A percentile compares a stretch with the other conserved stretches of the same genome.
Evolutionary conservation across 176 grass and related monocot genomes (phyloP).

Genomic region (Oryza punctata): DNA sequence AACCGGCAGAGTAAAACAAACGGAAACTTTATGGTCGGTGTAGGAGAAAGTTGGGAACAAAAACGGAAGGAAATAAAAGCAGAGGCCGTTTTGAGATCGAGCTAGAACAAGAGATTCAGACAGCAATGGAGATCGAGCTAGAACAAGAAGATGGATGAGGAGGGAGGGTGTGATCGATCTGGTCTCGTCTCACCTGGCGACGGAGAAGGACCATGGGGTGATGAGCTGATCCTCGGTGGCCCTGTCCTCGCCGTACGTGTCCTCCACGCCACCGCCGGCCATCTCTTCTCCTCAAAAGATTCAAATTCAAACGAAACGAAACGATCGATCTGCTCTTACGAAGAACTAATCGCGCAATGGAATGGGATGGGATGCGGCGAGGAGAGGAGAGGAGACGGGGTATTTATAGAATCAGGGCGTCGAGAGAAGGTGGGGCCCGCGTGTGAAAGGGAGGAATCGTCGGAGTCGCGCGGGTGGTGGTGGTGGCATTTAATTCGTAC

Average conservation of each 20-base stretch:
- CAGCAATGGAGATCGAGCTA: too few relatives aligned
- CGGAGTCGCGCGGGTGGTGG: not conserved
- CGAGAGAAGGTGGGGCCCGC: not conserved
- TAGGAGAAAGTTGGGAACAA: not conserved
- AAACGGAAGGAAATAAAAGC: not conserved
- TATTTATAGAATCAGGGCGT: too few relatives aligned
- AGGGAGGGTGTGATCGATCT: too few relatives aligned
- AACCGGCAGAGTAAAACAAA: not conserved
- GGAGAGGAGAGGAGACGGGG: not conserved
- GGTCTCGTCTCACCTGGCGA: slow-evolving; percentile 75
- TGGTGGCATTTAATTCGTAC: too few relatives aligned
- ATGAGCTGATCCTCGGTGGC: slow-evolving; percentile 88
- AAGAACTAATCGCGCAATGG: too few relatives aligned
- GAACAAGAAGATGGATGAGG: too few relatives aligned
- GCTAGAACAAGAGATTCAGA: not conserved
- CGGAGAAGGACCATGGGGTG: slow-evolving; percentile 90
- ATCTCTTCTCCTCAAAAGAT: not conserved
- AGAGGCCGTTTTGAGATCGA: too few relatives aligned
- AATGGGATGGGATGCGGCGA: not conserved
- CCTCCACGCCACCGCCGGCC: slow-evolving; percentile 69
- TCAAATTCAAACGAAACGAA: too few relatives aligned
- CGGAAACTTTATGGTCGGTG: not conserved
- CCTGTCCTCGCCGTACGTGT: slow-evolving; percentile 83
- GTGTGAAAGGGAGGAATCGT: slow-evolving; percentile 46
- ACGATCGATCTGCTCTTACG: too few relatives aligned